These are phyloP conservation scores for Emmonsiellopsis sp. DNA, from an alignment of 2,329 filamentous ascomycete species.

Conservation along the genomic window DNA sequence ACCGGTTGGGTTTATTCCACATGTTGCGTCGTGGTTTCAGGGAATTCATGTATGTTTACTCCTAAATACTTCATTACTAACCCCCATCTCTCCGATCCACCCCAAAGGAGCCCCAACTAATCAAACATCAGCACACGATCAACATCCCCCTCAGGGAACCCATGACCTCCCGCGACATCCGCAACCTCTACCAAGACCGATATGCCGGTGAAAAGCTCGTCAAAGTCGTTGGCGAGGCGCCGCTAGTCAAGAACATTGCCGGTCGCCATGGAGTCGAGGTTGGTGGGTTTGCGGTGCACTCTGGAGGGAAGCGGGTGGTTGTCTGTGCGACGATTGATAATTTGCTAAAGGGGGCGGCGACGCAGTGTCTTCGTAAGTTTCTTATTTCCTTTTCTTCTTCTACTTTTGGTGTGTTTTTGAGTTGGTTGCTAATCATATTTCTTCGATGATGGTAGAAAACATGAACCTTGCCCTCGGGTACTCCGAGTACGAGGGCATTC, in stretches of 20 bases:
- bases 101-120: constrained; percentile 5
- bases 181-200: constrained; percentile 89
- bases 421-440: constrained; percentile 1
- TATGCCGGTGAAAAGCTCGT: constrained; percentile 94
- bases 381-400: background rate
- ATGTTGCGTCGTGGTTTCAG: constrained; percentile 95
- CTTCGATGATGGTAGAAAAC: constrained; percentile 51
- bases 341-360: constrained; percentile 83
- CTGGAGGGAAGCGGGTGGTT: constrained; percentile 81
- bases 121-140: constrained; percentile 58
- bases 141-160: constrained; percentile 75
- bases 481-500: constrained; percentile 80
- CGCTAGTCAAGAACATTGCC: constrained; percentile 73
- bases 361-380: constrained; percentile 77
- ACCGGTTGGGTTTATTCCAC: constrained; percentile 76
- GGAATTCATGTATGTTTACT: constrained; percentile 59
- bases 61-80: background rate
- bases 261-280: constrained; percentile 86
- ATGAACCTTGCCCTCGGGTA: constrained; percentile 91
- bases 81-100: background rate
- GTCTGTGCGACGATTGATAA: constrained; percentile 92
- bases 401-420: constrained; percentile 5
- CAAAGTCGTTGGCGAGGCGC: constrained; percentile 81
- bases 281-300: constrained; percentile 90
- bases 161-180: constrained; percentile 85